phyloP scores from a whole-genome alignment of 2,329 filamentous ascomycete species.

The Aspergillus uvarum region DNA sequence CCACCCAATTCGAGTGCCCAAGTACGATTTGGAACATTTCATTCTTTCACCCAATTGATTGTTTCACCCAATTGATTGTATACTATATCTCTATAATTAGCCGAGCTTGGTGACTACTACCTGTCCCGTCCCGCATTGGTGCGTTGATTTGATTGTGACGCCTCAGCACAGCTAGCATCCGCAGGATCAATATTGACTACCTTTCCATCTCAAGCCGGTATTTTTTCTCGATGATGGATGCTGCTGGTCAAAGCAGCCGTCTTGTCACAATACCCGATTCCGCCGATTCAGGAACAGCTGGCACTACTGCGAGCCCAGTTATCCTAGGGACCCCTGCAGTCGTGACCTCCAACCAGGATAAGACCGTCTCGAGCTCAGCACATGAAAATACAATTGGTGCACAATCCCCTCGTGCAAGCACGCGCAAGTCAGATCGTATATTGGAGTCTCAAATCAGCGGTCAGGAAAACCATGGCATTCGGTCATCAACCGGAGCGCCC shows the following conservation, averaged over 20 bases:
- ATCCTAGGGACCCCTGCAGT: neutral
- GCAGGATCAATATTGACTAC: neutral
- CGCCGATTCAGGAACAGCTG: neutral
- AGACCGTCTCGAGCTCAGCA: neutral
- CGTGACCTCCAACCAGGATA: neutral
- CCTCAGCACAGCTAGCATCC: too few species aligned
- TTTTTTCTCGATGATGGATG: neutral
- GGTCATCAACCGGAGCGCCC: slow-evolving; percentile 67
- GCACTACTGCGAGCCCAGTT: neutral
- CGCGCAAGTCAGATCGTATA: neutral
- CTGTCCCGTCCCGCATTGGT: too few species aligned
- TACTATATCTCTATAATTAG: too few species aligned
- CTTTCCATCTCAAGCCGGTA: neutral
- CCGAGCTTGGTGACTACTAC: too few species aligned
- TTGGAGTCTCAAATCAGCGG: neutral
- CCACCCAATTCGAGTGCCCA: too few species aligned
- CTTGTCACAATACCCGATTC: neutral
- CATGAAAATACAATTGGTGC: neutral
- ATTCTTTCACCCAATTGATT: too few species aligned
- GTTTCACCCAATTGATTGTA: too few species aligned
- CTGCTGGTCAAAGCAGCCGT: neutral
- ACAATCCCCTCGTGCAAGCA: neutral
- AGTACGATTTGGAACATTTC: too few species aligned
- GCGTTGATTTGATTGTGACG: too few species aligned
- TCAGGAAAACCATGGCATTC: slow-evolving; percentile 14